Conservation (phyloP, 129 eudicot species). For the Chrysanthemum makinoi region DNA sequence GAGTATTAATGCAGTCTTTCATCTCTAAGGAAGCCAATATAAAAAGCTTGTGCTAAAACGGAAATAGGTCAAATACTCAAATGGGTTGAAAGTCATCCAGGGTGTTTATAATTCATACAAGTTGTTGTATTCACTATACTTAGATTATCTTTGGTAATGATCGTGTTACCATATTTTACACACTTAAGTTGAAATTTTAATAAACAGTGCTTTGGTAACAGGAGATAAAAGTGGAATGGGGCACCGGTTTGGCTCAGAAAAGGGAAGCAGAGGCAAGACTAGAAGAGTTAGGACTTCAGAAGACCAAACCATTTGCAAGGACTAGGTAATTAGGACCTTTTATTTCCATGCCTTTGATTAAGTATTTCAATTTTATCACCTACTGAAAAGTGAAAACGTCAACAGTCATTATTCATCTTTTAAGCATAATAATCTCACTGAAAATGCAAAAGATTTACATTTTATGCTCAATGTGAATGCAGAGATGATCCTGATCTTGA, state of each 20-base stretch:
- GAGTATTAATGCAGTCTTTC: no score
- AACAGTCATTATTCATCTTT: neutral
- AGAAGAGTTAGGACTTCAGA: slow-evolving; percentile 74
- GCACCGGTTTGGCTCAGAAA: slow-evolving; percentile 94
- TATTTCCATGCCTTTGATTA: neutral
- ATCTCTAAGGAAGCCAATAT: no score
- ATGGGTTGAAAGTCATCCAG: no score
- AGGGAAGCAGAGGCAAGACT: slow-evolving; percentile 80
- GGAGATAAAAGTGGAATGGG: slow-evolving; percentile 97
- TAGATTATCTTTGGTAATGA: no score
- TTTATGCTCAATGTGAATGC: neutral
- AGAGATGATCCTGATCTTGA: slow-evolving; percentile 94
- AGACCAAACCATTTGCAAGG: slow-evolving; percentile 88
- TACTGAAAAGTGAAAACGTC: neutral
- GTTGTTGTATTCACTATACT: no score
- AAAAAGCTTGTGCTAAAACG: no score
- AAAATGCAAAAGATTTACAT: neutral
- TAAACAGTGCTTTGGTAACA: slow-evolving; percentile 28
- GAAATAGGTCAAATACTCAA: no score
- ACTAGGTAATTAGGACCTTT: slow-evolving; percentile 51
- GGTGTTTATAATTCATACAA: no score
- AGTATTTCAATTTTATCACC: slow-evolving; percentile 1
- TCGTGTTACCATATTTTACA: no score
- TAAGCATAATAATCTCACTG: neutral
- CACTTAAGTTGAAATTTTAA: neutral